phyloP scores from a whole-genome alignment of 768 basidiomycete genomes.

The Coprinellus micaceus region DNA sequence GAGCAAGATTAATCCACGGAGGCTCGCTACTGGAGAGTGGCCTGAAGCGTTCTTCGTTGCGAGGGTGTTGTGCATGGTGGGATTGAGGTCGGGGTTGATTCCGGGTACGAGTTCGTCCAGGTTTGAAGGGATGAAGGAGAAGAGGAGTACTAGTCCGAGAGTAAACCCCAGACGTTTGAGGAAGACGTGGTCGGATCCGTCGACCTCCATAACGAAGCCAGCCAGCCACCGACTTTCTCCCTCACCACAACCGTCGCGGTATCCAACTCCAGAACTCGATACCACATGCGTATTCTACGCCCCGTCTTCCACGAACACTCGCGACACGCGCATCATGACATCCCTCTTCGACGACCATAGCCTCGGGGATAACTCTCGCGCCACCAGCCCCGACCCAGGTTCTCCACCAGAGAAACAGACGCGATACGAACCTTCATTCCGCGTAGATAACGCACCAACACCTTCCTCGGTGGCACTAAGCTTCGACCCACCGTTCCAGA shows the following conservation, averaged over 20 bases:
- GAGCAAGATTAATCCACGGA: conserved; percentile 59
- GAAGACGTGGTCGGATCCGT: not conserved
- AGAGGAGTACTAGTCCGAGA: not conserved
- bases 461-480: not conserved
- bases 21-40: conserved; percentile 60
- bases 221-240: not conserved
- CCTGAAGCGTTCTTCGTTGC: conserved; percentile 66
- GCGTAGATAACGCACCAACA: not conserved
- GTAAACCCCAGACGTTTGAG: not conserved
- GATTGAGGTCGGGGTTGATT: conserved; percentile 37
- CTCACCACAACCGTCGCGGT: not conserved
- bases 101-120: not conserved
- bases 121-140: not conserved
- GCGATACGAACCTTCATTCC: not conserved
- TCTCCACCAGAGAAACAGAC: not conserved
- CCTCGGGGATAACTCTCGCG: not conserved
- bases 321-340: not conserved
- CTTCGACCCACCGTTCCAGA: not conserved
- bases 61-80: conserved; percentile 69
- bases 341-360: not conserved
- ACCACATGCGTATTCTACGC: conserved; percentile 9
- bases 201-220: too few species aligned
- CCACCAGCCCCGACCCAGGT: conserved; percentile 15
- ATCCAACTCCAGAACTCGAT: conserved; percentile 5
- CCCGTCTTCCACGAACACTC: not conserved